Evolutionary conservation across 805 yeast species (phyloP), one percentile per base, ranked within the genome.

Genomic region (Lipomyces sp.): DNA sequence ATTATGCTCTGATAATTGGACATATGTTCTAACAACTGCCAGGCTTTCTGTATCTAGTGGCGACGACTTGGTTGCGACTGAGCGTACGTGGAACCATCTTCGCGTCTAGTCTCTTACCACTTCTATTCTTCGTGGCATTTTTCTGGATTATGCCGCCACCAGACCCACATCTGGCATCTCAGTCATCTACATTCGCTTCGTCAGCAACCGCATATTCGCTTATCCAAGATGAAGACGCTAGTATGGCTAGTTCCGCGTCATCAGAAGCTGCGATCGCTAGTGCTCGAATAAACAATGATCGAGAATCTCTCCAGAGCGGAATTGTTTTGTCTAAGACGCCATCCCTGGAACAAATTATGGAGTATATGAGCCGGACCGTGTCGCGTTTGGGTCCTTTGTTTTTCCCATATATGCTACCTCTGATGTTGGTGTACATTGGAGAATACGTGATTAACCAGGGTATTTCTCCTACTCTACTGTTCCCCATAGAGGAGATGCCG

Each of bases 361-460:
- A 51, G 18, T 60, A 62, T 13, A 60, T 57, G 11, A 50, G 42
- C 13, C 30, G 35, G 53, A 77, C 78, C 0, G 4, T 77, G 11
- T 53, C 62, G 33, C 70, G 76, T 6, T 64, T 79, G 10, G 61
- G 63, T 57, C 78, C 77, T 13, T 56, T 68, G 55, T 62, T 80
- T 4, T 4, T 72, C 5, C 81, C 81, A 0, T 94, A 84, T 73
- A 92, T 94, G 94, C 58, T 91, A 1, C 98, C 99, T 0, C 79
- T 94, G 48, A 82, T 89, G 65, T 77, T 92, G 0, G 99, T 94
- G 0, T 95, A 94, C 77, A 79, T 91, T 30, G 86, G 91, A 3
- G 98, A 94, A 74, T 94, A 94, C 75, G 81, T 88, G 30, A 94
- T 94, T 66, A 94, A 94, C 75, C 98, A 94, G 76, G 97, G 97